Percentiles rank a stretch among this genome's conserved stretches.
phyloP scores from a whole-genome alignment of 345 rosid genomes.

The Eutrema yunnanense region DNA sequence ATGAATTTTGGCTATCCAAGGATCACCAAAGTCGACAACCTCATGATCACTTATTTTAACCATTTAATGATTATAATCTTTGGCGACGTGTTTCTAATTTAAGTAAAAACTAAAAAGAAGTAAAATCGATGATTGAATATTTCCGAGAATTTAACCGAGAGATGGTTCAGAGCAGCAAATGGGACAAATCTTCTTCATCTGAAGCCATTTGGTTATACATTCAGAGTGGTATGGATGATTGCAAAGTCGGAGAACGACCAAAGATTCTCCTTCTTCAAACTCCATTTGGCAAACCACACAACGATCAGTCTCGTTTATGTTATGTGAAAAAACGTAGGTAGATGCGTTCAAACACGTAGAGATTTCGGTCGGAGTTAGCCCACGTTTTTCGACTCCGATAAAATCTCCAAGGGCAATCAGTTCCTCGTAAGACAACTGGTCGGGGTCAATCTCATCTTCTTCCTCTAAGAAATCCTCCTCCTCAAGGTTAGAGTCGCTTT shows the following conservation, averaged over 20 bases:
- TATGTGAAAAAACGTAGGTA: constrained; percentile 3
- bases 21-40: neutral
- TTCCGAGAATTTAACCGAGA: neutral
- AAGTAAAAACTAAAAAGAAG: neutral
- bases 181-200: constrained; percentile 63
- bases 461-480: constrained; percentile 36
- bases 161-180: constrained; percentile 56
- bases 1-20: neutral
- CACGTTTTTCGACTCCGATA: constrained; percentile 58
- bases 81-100: neutral
- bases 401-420: constrained; percentile 62
- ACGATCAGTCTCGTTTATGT: constrained; percentile 37
- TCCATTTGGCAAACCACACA: constrained; percentile 82
- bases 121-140: neutral
- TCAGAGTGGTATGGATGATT: constrained; percentile 58
- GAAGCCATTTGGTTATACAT: constrained; percentile 69
- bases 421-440: constrained; percentile 65
- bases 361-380: constrained; percentile 41
- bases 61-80: neutral
- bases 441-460: constrained; percentile 66
- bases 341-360: constrained; percentile 27
- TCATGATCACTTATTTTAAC: neutral
- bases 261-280: constrained; percentile 49
- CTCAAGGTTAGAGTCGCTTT: constrained; percentile 26
- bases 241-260: constrained; percentile 49